These are phyloP conservation scores for Alternaria arbusti DNA, from an alignment of 2,329 filamentous ascomycete species.

Conservation along the genomic window DNA sequence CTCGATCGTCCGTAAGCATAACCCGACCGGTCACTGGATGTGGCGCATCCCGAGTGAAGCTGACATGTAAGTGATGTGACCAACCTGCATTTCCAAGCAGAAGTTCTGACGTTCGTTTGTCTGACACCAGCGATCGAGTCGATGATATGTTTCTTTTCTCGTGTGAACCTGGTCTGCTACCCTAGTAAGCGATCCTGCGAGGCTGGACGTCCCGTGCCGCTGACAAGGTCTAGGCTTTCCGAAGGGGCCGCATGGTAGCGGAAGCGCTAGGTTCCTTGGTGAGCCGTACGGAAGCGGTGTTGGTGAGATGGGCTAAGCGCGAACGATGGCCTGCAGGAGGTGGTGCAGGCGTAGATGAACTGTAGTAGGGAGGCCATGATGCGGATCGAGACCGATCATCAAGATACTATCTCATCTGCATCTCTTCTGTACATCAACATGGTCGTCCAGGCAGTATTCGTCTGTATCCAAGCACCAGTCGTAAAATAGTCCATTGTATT, in stretches of 20 bases:
- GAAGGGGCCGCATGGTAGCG: not conserved
- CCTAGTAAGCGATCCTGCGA: not conserved
- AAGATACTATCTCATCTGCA: not conserved
- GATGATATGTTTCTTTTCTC: not conserved
- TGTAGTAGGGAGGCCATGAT: not conserved
- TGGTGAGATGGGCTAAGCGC: not conserved
- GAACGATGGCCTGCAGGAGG: not conserved
- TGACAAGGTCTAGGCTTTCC: not conserved
- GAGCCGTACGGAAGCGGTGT: not conserved
- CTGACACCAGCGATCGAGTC: not conserved
- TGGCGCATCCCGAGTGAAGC: not conserved
- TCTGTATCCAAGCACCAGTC: not conserved
- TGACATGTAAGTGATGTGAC: not conserved
- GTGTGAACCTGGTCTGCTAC: not conserved
- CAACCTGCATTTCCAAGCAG: not conserved
- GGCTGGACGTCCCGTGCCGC: constrained; percentile 5
- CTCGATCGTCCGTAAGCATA: not conserved
- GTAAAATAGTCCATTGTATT: not conserved
- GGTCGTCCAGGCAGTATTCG: not conserved
- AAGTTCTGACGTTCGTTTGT: not conserved
- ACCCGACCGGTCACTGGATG: not conserved
- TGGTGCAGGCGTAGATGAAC: not conserved
- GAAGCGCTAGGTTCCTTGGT: constrained; percentile 1
- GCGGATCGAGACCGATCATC: not conserved
- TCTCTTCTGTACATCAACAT: not conserved